phyloP scores from a whole-genome alignment of 331 rosid species.

The Spiraea crenata region DNA sequence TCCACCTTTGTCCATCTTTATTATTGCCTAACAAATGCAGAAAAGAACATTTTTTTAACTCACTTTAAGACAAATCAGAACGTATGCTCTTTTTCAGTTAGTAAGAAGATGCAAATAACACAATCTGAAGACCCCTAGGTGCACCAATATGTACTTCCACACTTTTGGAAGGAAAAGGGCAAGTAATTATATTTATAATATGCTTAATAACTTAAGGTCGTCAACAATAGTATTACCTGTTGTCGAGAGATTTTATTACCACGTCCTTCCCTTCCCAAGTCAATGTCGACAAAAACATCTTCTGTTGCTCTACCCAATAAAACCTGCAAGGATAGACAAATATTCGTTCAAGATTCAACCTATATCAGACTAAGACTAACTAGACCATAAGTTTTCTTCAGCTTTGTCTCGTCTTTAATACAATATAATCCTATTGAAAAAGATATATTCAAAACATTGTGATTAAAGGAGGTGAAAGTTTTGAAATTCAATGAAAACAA shows the following conservation, averaged over 20 bases:
- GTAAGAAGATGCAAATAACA: conserved; percentile 1
- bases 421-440: not conserved
- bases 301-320: conserved; percentile 86
- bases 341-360: conserved; percentile 22
- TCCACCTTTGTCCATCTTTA: conserved; percentile 73
- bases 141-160: not conserved
- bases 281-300: conserved; percentile 71
- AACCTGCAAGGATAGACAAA: conserved; percentile 49
- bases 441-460: not conserved
- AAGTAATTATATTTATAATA: conserved; percentile 1
- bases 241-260: conserved; percentile 79
- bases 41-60: conserved; percentile 8
- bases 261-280: conserved; percentile 71
- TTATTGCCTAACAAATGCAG: conserved; percentile 58
- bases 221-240: conserved; percentile 56
- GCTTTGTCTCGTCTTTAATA: conserved; percentile 18
- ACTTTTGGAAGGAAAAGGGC: not conserved
- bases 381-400: conserved; percentile 10
- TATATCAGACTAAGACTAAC: conserved; percentile 15
- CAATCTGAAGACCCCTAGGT: not conserved
- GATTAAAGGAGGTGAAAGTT: not conserved
- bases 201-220: not conserved
- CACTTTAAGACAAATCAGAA: not conserved
- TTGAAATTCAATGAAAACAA: not conserved
- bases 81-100: not conserved